Evolutionary conservation across 768 basidiomycete species (phyloP), one percentile per base, ranked within the genome.

Genomic region (Pleurotus giganteus): DNA sequence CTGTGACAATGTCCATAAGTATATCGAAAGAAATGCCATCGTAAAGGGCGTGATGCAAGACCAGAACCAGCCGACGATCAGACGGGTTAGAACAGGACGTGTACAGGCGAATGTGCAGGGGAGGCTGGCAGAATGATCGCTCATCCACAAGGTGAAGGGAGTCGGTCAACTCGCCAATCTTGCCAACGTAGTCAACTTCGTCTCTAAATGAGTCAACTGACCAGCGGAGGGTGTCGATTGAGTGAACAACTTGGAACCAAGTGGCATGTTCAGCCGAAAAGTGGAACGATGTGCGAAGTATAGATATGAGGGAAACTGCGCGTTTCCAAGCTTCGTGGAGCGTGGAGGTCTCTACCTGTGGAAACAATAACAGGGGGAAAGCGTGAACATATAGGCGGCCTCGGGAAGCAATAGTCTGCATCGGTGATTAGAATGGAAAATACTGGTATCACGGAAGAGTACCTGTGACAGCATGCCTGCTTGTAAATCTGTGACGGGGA

Each of bases 381-480:
- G 65, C 59, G 45, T 72, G 68, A 12, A 71, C 46, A 55, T 72
- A 72, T 0, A 72, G 57, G 13, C 57, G 54, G 6, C 71, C 71
- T 21, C 57, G 42, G 2, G 69, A 67, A n/a, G 54, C 61, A 21
- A 70, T 57, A 1, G 71, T 71, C 71, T 72, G 43, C 17, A 56
- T 27, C 15, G 37, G 15, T 39, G 60, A 45, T 12, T 47, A 46
- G 4, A 34, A 24, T 27, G 15, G 15, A 42, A 23, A 53, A 39
- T 21, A 39, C 26, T 21, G 43, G 49, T 5, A 24, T 23, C 11
- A 39, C 31, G 19, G 52, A 37, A 52, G 24, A 46, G 11, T 28
- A 76, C 78, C 67, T 80, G 78, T 2, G 78, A 78, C 37, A 80
- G 59, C 77, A 80, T 78, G 9, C 79, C 79, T 13, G 75, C 66